Evolutionary conservation across 805 yeast genomes (phyloP), one percentile per base, ranked within the genome.

Genomic region (Kazachstania viticola): DNA sequence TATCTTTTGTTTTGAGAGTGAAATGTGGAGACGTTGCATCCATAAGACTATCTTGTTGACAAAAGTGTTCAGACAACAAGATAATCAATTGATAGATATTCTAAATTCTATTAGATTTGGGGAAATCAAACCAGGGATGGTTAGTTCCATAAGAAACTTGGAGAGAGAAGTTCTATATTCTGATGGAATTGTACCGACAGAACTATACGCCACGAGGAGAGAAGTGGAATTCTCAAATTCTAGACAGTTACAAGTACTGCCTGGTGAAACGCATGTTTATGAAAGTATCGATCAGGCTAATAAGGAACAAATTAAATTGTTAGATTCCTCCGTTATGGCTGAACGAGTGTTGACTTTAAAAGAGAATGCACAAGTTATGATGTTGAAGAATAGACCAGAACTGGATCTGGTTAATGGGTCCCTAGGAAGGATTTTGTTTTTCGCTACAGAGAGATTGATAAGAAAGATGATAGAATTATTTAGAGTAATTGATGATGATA

Each of bases 301-400:
- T 1, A 38, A 49, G 13, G 49, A 45, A 37, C 44, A 44, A 23
- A 36, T 51, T 14, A 51, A 58, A 21, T 47, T 61, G 35, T 54
- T 77, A 30, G 76, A 78, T 14, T 54, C 61, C 3, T 66, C 69
- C 28, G 62, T 83, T 25, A 76, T 87, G 79, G 93, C 91, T 28
- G 80, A 78, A 17, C 65, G 68, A 35, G 49, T 44, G 5, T 48
- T 91, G 12, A 65, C 61, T 3, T 59, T 91, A 41, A 88, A 87
- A 52, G 75, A 72, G 33, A 84, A 83, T 23, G 93, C 95, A 0
- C 98, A 91, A 55, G 96, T 91, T 2, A 87, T 91, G 95, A 75
- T 83, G 67, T 59, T 91, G 42, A 83, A 81, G 46, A 91, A 91
- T 51, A 65, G 70, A 18, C 87, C 82, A 41, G 79, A 73, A 8